Evolutionary conservation across 1,284 basidiomycete species (phyloP).

Genomic region (Heimioporus retisporus): DNA sequence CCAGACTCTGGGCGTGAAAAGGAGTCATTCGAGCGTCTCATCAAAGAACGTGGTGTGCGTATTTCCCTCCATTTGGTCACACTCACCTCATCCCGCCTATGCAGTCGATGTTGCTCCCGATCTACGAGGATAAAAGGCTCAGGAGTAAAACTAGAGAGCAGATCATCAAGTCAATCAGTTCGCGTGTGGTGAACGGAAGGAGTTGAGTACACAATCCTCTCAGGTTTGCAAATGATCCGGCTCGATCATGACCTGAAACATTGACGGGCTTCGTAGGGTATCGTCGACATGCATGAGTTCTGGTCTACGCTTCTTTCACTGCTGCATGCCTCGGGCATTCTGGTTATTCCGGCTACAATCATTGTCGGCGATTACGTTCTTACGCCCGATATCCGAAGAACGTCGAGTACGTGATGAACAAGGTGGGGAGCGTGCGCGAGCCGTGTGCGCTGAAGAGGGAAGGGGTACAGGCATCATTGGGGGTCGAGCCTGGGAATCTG

Average conservation of each 20-base stretch:
- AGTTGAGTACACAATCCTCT: conserved; percentile 75
- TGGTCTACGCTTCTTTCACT: conserved; percentile 93
- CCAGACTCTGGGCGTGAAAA: conserved; percentile 92
- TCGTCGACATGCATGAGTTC: conserved; percentile 98
- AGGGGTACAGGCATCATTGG: conserved; percentile 82
- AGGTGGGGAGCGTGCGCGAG: conserved; percentile 81
- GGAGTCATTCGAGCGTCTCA: conserved; percentile 94
- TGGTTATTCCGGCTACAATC: conserved; percentile 91
- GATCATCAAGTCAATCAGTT: conserved; percentile 88
- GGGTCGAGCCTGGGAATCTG: conserved; percentile 83
- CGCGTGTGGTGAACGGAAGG: conserved; percentile 84
- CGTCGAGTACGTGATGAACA: conserved; percentile 86
- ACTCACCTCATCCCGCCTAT: conserved; percentile 9
- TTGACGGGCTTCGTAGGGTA: conserved; percentile 64
- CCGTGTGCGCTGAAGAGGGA: conserved; percentile 75
- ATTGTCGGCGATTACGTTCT: conserved; percentile 98
- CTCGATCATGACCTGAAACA: background rate
- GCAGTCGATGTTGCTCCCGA: conserved; percentile 92
- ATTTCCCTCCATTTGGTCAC: background rate
- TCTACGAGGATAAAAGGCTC: conserved; percentile 77
- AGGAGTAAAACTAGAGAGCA: conserved; percentile 58
- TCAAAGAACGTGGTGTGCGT: conserved; percentile 91
- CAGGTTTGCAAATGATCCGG: conserved; percentile 58
- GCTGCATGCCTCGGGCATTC: conserved; percentile 85
- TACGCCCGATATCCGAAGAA: conserved; percentile 95